Conservation (phyloP, 352 stramenopile species). For the Globisporangium recalcitrans region DNA sequence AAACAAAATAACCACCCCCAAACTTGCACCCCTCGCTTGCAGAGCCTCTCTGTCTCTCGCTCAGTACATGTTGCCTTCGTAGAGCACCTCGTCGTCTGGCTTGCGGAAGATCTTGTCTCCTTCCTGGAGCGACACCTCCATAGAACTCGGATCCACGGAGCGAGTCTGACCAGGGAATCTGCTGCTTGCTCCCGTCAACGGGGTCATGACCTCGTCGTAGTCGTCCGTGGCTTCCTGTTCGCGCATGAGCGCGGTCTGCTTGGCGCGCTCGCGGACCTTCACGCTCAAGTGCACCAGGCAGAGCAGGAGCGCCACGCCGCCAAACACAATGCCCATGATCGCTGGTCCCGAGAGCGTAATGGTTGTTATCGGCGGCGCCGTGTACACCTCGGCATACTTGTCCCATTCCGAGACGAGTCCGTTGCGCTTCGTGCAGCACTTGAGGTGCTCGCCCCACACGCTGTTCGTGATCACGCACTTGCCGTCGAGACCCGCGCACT, state of each 20-base stretch:
- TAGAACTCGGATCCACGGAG: constrained; percentile 39
- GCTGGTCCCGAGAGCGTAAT: constrained; percentile 56
- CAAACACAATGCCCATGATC: constrained; percentile 74
- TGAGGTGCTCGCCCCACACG: constrained; percentile 72
- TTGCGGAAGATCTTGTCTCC: constrained; percentile 85
- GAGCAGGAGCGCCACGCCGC: constrained; percentile 65
- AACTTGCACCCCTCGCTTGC: too few relatives aligned
- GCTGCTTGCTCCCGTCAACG: constrained; percentile 31
- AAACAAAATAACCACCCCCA: too few relatives aligned
- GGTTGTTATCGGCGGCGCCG: constrained; percentile 30
- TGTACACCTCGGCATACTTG: constrained; percentile 64
- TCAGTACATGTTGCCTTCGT: constrained; percentile 84
- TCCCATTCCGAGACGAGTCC: constrained; percentile 66
- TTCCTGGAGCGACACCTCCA: constrained; percentile 83
- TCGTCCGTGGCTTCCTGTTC: constrained; percentile 84
- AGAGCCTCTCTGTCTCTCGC: too few relatives aligned
- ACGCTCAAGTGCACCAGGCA: constrained; percentile 70
- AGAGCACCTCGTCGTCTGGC: constrained; percentile 72
- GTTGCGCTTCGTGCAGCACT: constrained; percentile 65
- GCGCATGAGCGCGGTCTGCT: constrained; percentile 77
- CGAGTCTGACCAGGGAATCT: neutral
- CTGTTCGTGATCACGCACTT: constrained; percentile 81
- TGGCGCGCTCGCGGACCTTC: constrained; percentile 71
- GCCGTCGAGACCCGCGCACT: constrained; percentile 68
- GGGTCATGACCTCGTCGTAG: constrained; percentile 87